Conservation (phyloP, 225 moss, liverwort and hornwort genomes). For the Thuidium tamariscinum region DNA sequence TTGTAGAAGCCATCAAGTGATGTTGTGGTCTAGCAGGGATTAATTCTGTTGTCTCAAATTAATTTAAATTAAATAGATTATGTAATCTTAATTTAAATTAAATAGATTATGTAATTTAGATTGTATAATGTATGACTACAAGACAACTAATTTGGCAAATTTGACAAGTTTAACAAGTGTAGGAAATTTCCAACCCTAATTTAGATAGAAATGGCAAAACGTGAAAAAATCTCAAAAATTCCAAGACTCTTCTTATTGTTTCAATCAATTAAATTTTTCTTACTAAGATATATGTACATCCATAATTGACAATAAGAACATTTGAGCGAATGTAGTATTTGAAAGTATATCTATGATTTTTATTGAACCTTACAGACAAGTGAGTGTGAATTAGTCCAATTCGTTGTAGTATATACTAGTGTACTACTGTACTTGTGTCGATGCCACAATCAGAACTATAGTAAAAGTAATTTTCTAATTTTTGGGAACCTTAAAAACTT, state of each 20-base stretch:
- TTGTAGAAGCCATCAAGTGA: fast-evolving
- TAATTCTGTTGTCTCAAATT: background rate
- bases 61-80: background rate
- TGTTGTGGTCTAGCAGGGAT: fast-evolving
- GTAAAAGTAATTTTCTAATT: too few species aligned
- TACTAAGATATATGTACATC: too few species aligned
- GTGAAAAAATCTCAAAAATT: background rate
- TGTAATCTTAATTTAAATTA: too few species aligned
- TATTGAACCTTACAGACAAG: background rate
- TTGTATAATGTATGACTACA: too few species aligned
- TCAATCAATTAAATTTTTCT: too few species aligned
- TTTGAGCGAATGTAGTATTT: fast-evolving
- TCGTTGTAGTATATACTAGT: too few species aligned
- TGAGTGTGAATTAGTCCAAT: background rate
- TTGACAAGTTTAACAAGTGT: fast-evolving
- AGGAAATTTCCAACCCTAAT: fast-evolving
- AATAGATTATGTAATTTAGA: background rate
- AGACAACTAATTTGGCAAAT: too few species aligned
- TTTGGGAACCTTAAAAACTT: too few species aligned
- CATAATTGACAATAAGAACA: fast-evolving
- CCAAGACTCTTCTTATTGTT: fast-evolving
- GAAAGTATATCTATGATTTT: background rate
- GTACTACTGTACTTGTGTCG: too few species aligned
- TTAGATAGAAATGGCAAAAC: background rate
- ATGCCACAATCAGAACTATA: too few species aligned